Percentiles rank a stretch among this genome's conserved stretches.
Conservation (phyloP, 2,329 filamentous ascomycete genomes). For the Orbilia javanica region DNA sequence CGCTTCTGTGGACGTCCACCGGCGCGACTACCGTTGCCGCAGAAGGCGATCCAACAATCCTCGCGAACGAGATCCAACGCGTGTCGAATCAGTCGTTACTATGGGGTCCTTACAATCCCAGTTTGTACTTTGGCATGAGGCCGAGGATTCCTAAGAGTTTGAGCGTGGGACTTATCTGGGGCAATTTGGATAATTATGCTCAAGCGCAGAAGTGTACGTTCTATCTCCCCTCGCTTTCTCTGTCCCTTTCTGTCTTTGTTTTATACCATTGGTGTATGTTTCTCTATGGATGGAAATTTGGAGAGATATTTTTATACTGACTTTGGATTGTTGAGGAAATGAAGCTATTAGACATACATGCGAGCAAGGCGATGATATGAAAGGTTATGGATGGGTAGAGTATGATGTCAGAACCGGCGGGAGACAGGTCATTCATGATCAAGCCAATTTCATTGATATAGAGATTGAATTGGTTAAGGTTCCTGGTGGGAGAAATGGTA, state of each 20-base stretch:
- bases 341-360: conserved; percentile 91
- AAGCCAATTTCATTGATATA: conserved; percentile 86
- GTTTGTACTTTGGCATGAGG: conserved; percentile 91
- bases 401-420: conserved; percentile 92
- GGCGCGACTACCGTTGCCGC: background rate
- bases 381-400: conserved; percentile 97
- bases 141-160: conserved; percentile 85
- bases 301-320: background rate
- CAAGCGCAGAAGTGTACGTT: conserved; percentile 80
- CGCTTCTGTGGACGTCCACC: conserved; percentile 1
- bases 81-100: conserved; percentile 81
- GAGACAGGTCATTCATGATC: conserved; percentile 89
- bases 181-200: conserved; percentile 81
- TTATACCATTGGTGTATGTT: background rate
- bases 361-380: conserved; percentile 93
- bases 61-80: conserved; percentile 52
- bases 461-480: conserved; percentile 95
- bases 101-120: conserved; percentile 95
- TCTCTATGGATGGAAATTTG: too few species aligned
- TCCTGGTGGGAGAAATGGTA: conserved; percentile 81
- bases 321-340: background rate
- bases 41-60: conserved; percentile 29
- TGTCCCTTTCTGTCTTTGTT: background rate
- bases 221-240: background rate
- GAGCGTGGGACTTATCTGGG: conserved; percentile 88